Evolutionary conservation across 2,329 filamentous ascomycete species (phyloP).

Genomic region (Zymoseptoria ardabiliae): DNA sequence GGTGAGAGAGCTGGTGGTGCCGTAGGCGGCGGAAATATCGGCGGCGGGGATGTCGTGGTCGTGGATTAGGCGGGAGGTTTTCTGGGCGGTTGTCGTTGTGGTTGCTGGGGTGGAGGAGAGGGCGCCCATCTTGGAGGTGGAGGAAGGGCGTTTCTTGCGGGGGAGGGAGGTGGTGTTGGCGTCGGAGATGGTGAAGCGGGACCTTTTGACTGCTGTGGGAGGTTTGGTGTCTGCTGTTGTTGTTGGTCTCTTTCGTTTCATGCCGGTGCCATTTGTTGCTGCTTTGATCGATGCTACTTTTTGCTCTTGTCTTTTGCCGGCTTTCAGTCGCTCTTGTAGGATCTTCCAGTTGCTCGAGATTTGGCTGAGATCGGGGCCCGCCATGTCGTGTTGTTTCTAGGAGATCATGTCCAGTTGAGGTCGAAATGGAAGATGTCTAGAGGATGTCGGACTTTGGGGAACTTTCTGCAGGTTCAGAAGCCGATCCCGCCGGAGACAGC

Average conservation of each 20-base stretch:
- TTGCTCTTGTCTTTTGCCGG: conserved; percentile 32
- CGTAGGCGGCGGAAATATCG: conserved; percentile 53
- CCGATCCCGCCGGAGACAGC: conserved; percentile 1
- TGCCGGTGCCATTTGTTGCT: conserved; percentile 13
- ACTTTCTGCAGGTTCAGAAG: conserved; percentile 3
- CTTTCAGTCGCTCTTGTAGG: conserved; percentile 53
- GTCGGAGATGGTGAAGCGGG: conserved; percentile 9
- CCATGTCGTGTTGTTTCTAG: conserved; percentile 27
- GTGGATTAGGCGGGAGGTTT: conserved; percentile 34
- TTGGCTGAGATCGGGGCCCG: conserved; percentile 29
- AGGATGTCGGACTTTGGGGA: background rate
- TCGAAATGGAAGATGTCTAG: background rate
- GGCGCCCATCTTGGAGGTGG: conserved; percentile 46
- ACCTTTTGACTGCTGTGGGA: conserved; percentile 11
- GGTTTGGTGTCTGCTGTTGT: background rate
- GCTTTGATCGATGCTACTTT: conserved; percentile 17
- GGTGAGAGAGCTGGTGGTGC: conserved; percentile 53
- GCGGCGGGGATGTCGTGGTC: conserved; percentile 48
- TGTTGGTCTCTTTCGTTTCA: conserved; percentile 28
- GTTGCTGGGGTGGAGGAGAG: conserved; percentile 22
- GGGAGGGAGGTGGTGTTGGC: conserved; percentile 17
- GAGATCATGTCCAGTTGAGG: conserved; percentile 3
- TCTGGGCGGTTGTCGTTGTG: conserved; percentile 42
- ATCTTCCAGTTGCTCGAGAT: conserved; percentile 66
- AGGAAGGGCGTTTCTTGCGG: conserved; percentile 15